Conservation (phyloP, 164 flowering plant genomes). For the Hamamelis virginiana region DNA sequence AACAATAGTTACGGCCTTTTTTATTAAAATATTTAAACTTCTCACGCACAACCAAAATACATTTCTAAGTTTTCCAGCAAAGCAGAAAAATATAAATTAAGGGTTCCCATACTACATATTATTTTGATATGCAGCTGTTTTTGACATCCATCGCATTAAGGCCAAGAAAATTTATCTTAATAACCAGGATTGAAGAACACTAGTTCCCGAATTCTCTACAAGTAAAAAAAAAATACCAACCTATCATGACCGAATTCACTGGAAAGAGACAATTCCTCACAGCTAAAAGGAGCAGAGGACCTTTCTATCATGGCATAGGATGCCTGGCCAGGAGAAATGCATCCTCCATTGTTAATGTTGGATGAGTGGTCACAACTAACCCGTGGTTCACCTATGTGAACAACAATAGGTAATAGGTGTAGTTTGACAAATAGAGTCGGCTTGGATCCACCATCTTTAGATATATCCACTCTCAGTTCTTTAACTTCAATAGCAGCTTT, state of each 20-base stretch:
- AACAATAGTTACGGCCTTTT: neutral
- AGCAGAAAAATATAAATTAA: neutral
- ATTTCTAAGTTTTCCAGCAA: neutral
- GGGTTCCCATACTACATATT: too few relatives aligned
- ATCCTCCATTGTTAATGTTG: slow-evolving; percentile 36
- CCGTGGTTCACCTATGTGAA: slow-evolving; percentile 64
- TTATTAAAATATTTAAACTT: neutral
- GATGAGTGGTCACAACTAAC: slow-evolving; percentile 57
- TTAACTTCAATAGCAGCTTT: slow-evolving; percentile 77
- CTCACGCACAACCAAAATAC: neutral
- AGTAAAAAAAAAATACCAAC: slow-evolving; percentile 36
- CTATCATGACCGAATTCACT: slow-evolving; percentile 87
- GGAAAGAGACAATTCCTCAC: slow-evolving; percentile 76
- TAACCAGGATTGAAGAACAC: neutral
- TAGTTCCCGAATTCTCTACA: neutral
- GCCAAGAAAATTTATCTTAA: neutral
- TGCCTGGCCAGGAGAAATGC: slow-evolving; percentile 35
- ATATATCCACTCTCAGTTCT: slow-evolving; percentile 76
- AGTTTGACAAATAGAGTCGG: slow-evolving; percentile 69
- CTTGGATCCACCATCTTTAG: slow-evolving; percentile 76
- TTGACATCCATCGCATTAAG: neutral
- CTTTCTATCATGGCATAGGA: slow-evolving; percentile 37
- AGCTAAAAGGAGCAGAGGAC: slow-evolving; percentile 57
- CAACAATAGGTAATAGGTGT: slow-evolving; percentile 58
- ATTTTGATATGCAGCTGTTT: neutral